Percentiles rank a stretch among this genome's conserved stretches.
Conservation (phyloP, 768 basidiomycete genomes). For the Boletus reticulatus region DNA sequence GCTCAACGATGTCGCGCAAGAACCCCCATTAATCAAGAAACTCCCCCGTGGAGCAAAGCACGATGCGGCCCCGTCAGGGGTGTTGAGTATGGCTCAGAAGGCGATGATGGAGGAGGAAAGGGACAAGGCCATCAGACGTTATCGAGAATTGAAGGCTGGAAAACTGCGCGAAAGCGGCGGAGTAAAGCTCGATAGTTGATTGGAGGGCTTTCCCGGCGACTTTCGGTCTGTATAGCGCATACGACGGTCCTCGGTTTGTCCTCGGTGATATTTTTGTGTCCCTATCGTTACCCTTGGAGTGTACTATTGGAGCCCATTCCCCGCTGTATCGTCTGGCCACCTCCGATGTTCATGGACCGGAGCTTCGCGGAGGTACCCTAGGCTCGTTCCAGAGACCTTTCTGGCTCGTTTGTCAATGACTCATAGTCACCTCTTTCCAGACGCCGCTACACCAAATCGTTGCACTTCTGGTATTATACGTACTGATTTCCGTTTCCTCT, state of each 20-base stretch:
- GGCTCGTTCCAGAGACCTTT: neutral
- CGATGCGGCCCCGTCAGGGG: constrained; percentile 35
- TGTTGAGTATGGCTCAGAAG: constrained; percentile 74
- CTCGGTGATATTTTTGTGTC: constrained; percentile 5
- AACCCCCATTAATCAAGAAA: constrained; percentile 61
- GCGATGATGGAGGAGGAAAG: constrained; percentile 76
- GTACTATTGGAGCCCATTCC: neutral
- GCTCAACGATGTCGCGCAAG: constrained; percentile 68
- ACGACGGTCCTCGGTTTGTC: constrained; percentile 3
- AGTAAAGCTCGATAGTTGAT: constrained; percentile 7
- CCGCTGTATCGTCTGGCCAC: neutral
- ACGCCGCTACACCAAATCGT: neutral
- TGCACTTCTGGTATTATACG: constrained; percentile 3
- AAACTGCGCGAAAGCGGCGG: constrained; percentile 27
- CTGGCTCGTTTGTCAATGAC: neutral
- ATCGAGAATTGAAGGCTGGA: constrained; percentile 65
- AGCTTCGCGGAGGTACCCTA: neutral
- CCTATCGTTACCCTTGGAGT: constrained; percentile 3
- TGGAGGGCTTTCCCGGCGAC: neutral
- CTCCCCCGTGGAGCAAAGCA: constrained; percentile 46
- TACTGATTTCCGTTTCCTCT: constrained; percentile 14
- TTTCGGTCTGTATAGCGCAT: neutral
- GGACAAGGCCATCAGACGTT: constrained; percentile 62
- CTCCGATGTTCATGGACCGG: constrained; percentile 2
- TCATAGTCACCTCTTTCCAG: constrained; percentile 2